Evolutionary conservation across 495 filamentous ascomycete genomes (phyloP).

Genomic region (Echria macrotheca): DNA sequence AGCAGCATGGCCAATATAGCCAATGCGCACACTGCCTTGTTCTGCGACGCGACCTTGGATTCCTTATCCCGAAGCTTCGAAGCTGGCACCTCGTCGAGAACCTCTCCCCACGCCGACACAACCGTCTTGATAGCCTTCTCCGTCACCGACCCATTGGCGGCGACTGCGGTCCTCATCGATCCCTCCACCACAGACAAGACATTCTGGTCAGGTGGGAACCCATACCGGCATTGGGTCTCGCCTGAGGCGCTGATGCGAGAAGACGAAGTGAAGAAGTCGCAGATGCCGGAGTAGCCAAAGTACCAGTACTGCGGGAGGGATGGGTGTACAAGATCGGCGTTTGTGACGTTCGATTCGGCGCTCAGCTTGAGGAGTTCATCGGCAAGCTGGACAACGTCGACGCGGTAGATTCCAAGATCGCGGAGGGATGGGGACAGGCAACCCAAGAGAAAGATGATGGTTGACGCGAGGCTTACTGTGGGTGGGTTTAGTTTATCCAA

Average conservation of each 20-base stretch:
- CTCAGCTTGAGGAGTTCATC: not conserved
- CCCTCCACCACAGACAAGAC: constrained; percentile 3
- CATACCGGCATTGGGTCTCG: not conserved
- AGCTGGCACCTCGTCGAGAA: not conserved
- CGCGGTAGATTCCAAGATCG: constrained; percentile 8
- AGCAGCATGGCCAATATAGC: not conserved
- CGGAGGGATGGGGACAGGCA: not conserved
- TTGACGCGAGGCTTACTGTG: not conserved
- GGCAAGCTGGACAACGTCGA: not conserved
- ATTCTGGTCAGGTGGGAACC: not conserved
- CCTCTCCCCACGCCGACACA: not conserved
- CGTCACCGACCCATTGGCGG: not conserved
- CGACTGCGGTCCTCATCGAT: not conserved
- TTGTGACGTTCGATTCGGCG: not conserved
- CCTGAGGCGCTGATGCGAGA: not conserved
- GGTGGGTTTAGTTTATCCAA: no score
- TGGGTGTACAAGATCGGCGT: not conserved
- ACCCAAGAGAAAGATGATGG: constrained; percentile 1
- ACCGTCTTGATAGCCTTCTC: not conserved
- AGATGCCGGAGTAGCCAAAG: constrained; percentile 5
- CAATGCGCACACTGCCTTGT: not conserved
- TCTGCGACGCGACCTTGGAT: not conserved
- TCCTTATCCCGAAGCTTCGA: not conserved
- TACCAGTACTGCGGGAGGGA: not conserved
- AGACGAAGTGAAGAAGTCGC: not conserved